Evolutionary conservation across 2,329 filamentous ascomycete genomes (phyloP).

Genomic region (Metarhizium rileyi): DNA sequence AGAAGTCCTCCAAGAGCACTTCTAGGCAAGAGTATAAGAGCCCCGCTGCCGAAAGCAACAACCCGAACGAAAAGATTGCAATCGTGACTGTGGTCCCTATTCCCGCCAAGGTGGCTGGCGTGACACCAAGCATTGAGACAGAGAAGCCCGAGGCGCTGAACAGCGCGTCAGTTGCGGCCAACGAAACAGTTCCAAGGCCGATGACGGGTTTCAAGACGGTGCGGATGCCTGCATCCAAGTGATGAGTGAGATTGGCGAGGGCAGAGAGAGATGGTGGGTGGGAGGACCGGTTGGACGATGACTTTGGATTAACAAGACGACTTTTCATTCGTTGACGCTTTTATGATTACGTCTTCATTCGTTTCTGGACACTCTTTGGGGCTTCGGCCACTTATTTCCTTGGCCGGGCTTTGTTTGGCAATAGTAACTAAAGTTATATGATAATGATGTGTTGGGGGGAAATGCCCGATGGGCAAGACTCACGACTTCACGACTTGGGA

Average conservation of each 20-base stretch:
- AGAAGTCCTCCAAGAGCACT: slow-evolving; percentile 1
- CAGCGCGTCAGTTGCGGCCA: background rate
- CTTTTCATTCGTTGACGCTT: background rate
- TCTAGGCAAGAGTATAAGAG: background rate
- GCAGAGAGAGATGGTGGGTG: background rate
- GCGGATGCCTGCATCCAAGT: background rate
- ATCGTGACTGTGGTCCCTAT: slow-evolving; percentile 1
- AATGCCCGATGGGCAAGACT: background rate
- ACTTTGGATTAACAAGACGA: background rate
- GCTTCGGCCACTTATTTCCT: background rate
- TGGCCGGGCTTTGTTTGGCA: background rate
- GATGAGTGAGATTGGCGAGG: background rate
- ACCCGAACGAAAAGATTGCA: background rate
- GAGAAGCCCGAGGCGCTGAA: background rate
- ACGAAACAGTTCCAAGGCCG: background rate
- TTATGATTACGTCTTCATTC: background rate
- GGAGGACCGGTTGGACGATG: background rate
- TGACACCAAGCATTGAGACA: background rate
- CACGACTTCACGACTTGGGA: background rate
- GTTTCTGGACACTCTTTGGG: too few species aligned
- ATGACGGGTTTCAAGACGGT: slow-evolving; percentile 1
- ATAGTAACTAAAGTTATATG: background rate
- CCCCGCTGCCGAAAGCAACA: background rate
- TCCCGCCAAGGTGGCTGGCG: background rate
- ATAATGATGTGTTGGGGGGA: background rate